Evolutionary conservation across 1,284 basidiomycete genomes (phyloP).

Genomic region (Taiwanofungus camphoratus): DNA sequence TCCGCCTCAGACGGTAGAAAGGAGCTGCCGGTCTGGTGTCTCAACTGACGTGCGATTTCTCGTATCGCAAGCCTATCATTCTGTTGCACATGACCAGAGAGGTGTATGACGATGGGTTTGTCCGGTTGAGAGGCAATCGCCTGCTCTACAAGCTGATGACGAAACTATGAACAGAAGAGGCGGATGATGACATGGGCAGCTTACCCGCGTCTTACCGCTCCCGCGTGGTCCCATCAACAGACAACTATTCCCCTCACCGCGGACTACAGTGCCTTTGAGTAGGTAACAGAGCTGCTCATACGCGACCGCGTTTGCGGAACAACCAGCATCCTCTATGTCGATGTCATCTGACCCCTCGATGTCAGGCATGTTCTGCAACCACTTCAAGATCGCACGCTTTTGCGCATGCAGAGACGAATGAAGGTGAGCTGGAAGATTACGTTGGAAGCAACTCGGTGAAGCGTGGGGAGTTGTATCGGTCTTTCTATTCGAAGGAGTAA

Average conservation of each 20-base stretch:
- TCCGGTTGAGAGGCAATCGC: conserved; percentile 41
- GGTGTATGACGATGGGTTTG: conserved; percentile 67
- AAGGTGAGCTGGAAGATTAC: conserved; percentile 33
- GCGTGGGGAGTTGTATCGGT: conserved; percentile 14
- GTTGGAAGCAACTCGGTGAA: conserved; percentile 20
- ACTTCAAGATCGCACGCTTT: conserved; percentile 50
- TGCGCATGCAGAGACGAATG: conserved; percentile 43
- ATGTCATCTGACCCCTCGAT: conserved; percentile 20
- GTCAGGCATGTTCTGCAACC: conserved; percentile 33
- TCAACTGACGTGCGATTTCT: conserved; percentile 84
- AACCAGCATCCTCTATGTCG: conserved; percentile 28
- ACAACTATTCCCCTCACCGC: conserved; percentile 89
- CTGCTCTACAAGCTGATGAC: conserved; percentile 49
- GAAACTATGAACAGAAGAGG: conserved; percentile 1
- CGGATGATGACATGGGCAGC: conserved; percentile 22
- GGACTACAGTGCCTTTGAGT: conserved; percentile 63
- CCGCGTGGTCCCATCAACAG: conserved; percentile 78
- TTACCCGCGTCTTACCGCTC: conserved; percentile 78
- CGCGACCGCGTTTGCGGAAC: conserved; percentile 44
- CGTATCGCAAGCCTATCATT: conserved; percentile 87
- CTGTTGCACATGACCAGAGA: conserved; percentile 82
- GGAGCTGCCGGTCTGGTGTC: conserved; percentile 58
- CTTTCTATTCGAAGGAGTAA: conserved; percentile 24
- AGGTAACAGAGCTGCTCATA: conserved; percentile 54
- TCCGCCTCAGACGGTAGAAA: conserved; percentile 41